Conservation (phyloP, 805 yeast genomes). For the Schwanniomyces yamadae region DNA sequence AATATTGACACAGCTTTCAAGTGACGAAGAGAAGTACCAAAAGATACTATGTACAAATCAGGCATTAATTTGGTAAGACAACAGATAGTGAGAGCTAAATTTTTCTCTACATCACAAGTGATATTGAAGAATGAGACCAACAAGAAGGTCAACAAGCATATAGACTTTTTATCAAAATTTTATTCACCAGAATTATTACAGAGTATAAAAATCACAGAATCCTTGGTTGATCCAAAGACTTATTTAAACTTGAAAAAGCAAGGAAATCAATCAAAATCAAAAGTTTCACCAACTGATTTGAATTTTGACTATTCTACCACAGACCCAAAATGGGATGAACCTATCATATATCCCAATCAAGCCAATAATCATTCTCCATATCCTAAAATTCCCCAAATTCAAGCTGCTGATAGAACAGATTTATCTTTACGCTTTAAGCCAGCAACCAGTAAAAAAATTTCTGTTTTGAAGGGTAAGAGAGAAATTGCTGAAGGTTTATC, state of each 20-base stretch:
- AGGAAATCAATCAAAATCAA: slow-evolving; percentile 32
- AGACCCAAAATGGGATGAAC: slow-evolving; percentile 77
- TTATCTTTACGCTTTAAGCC: slow-evolving; percentile 36
- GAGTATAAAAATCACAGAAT: slow-evolving; percentile 79
- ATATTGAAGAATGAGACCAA: slow-evolving; percentile 6
- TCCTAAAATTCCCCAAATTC: slow-evolving; percentile 55
- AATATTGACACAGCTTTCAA: too few relatives aligned
- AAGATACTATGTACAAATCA: slow-evolving; percentile 8
- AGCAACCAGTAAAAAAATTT: slow-evolving; percentile 8
- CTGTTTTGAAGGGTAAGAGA: slow-evolving; percentile 16
- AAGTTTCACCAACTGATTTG: slow-evolving; percentile 65
- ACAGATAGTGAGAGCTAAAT: slow-evolving; percentile 5
- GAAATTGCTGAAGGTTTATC: slow-evolving; percentile 55
- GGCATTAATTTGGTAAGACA: slow-evolving; percentile 1
- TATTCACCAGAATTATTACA: slow-evolving; percentile 81
- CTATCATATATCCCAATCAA: slow-evolving; percentile 50
- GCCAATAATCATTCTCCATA: slow-evolving; percentile 51
- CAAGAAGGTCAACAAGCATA: slow-evolving; percentile 38
- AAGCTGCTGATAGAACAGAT: slow-evolving; percentile 51
- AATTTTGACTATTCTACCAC: slow-evolving; percentile 66
- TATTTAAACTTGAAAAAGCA: slow-evolving; percentile 40
- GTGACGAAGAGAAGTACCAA: too few relatives aligned
- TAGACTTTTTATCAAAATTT: slow-evolving; percentile 63
- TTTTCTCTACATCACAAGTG: slow-evolving; percentile 6
- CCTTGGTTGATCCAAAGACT: slow-evolving; percentile 64